Conservation (phyloP, 345 rosid species). For the Kandelia obovata region DNA sequence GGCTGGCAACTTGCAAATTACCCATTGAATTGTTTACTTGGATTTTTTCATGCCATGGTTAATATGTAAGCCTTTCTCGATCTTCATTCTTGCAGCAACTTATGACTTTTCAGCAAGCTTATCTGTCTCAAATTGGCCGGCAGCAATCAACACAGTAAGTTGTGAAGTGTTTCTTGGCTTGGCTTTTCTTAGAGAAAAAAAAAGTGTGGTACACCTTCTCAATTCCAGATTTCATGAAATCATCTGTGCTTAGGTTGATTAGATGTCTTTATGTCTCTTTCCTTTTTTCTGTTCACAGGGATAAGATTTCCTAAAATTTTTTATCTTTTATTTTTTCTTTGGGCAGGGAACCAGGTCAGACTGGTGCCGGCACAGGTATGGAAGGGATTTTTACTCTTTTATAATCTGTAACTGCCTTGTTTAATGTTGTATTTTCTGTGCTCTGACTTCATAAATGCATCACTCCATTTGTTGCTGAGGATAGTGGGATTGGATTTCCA, state of each 20-base stretch:
- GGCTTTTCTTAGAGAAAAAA: conserved; percentile 1
- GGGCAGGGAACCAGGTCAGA: conserved; percentile 49
- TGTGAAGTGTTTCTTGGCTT: conserved; percentile 7
- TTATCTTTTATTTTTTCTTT: neutral
- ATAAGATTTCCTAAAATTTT: conserved; percentile 6
- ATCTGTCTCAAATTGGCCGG: conserved; percentile 48
- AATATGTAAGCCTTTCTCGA: neutral
- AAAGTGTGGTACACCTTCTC: neutral
- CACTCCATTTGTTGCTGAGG: too few relatives aligned
- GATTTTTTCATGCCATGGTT: too few relatives aligned
- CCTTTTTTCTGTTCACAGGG: too few relatives aligned
- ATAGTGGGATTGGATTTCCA: too few relatives aligned
- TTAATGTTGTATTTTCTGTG: too few relatives aligned
- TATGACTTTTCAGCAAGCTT: conserved; percentile 50
- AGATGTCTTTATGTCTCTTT: too few relatives aligned
- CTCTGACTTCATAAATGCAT: neutral
- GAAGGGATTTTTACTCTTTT: neutral
- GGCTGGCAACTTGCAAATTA: too few relatives aligned
- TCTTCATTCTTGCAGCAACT: conserved; percentile 42
- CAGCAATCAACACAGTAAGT: conserved; percentile 55
- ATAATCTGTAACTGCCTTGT: too few relatives aligned
- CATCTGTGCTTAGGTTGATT: neutral
- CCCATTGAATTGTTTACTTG: too few relatives aligned
- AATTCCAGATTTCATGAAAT: neutral
- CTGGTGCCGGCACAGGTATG: conserved; percentile 48